These are phyloP conservation scores for Trypanosoma melophagium DNA, from an alignment of 208 protist genomes.

Conservation along the genomic window DNA sequence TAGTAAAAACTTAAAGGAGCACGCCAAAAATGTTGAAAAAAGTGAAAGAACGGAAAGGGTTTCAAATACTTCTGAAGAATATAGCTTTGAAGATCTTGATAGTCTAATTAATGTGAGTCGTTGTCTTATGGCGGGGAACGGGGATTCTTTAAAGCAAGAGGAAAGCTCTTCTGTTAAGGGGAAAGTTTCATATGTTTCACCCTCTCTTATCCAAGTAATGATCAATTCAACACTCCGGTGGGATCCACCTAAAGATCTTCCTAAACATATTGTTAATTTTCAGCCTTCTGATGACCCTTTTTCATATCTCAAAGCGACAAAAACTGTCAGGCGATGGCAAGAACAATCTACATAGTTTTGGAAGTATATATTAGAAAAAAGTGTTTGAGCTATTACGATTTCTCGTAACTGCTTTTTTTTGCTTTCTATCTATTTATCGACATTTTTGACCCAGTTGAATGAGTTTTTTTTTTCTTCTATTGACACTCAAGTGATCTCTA, in stretches of 20 bases:
- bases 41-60: background rate
- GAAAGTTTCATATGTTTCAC: background rate
- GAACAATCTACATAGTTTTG: background rate
- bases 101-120: constrained; percentile 11
- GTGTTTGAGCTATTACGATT: background rate
- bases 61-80: background rate
- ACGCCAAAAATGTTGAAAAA: too few relatives aligned
- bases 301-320: constrained; percentile 5
- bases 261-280: constrained; percentile 9
- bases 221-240: constrained; percentile 9
- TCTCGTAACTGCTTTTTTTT: constrained; percentile 5
- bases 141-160: background rate
- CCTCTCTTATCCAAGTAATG: constrained; percentile 8
- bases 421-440: too few relatives aligned
- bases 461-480: too few relatives aligned
- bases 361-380: too few relatives aligned
- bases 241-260: background rate
- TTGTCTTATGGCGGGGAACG: background rate
- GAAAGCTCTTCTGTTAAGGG: background rate
- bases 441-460: too few relatives aligned
- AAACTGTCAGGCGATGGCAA: constrained; percentile 6
- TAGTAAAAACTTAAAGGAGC: too few relatives aligned
- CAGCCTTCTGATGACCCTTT: constrained; percentile 12
- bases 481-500: too few relatives aligned
- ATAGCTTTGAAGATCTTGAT: background rate